Base-by-base conservation (phyloP, 1,139 yeast species). In the Trichomonascaceae sp. region DNA sequence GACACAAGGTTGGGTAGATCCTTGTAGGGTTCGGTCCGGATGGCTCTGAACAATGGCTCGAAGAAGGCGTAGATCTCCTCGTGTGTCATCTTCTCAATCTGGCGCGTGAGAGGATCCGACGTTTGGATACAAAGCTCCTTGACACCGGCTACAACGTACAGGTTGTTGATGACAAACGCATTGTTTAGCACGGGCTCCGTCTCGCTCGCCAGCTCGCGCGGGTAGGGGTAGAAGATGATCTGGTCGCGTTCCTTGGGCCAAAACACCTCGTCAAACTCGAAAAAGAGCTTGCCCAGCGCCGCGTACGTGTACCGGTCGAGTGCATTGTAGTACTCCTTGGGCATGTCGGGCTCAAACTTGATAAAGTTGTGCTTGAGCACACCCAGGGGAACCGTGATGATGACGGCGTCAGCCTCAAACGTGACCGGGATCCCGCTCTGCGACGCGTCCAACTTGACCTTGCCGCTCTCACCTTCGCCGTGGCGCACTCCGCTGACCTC, bases 311-410 rank as follows among this genome's bases (percentile, higher is more conserved):
- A 64, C 5, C 59, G 60, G 2, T 55, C 42, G 8, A 79, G 51
- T 0, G 82, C 63, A 0, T 59, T 60, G 3, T 46, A 43, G 16
- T 77, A 60, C 1, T 49, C 43, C 1, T 31, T 9, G 0, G 85
- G 82, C 29, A 45, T 59, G 2, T 62, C 54, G 0, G 93, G 93
- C 1, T 46, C 48, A 70, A 85, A 80, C 18, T 54, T 53, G 20
- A 81, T 69, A 38, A 51, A 47, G 8, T 34, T 32, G 14, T 31
- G 31, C 32, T 42, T 39, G 28, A 81, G 56, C 6, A 79, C 62
- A 33, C 87, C 77, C 40, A 77, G 78, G 0, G 95, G 94, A 8
- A 78, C 74, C 0, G 93, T 74, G 3, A 81, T 77, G 5, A 84
- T 64, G 23, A 72, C 60, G 77, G 46, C 44, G 28, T 40, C 45